phyloP scores from a whole-genome alignment of 306 rosid species.

The Dicorynia guianensis region DNA sequence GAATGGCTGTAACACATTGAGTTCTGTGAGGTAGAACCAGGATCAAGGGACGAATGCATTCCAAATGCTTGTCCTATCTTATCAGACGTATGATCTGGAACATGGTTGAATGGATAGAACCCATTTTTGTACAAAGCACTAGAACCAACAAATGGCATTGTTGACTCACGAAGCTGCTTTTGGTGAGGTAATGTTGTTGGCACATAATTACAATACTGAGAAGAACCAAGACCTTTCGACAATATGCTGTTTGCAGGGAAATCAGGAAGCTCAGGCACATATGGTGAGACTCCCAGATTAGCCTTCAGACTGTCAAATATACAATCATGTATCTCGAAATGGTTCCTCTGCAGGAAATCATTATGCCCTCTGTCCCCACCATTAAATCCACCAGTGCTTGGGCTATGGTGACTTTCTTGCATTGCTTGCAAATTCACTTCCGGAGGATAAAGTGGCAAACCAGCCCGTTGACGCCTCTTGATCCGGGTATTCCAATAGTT shows the following conservation, averaged over 20 bases:
- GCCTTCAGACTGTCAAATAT: slow-evolving; percentile 66
- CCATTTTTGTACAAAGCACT: slow-evolving; percentile 51
- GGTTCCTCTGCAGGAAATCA: slow-evolving; percentile 55
- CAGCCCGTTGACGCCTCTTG: slow-evolving; percentile 91
- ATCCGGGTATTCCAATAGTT: slow-evolving; percentile 98
- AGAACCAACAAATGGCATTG: slow-evolving; percentile 58
- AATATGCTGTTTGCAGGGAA: slow-evolving; percentile 52
- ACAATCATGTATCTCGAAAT: slow-evolving; percentile 66
- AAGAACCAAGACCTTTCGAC: slow-evolving; percentile 69
- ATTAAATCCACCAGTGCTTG: slow-evolving; percentile 52
- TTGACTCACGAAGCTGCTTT: slow-evolving; percentile 73
- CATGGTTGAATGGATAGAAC: slow-evolving; percentile 56
- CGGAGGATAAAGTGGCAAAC: slow-evolving; percentile 93
- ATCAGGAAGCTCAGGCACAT: slow-evolving; percentile 60
- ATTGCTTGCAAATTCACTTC: slow-evolving; percentile 65
- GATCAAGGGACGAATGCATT: slow-evolving; percentile 58
- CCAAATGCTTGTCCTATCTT: slow-evolving; percentile 61
- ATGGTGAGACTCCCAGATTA: slow-evolving; percentile 62
- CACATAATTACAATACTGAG: slow-evolving; percentile 62
- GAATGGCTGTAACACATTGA: slow-evolving; percentile 73
- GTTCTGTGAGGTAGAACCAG: slow-evolving; percentile 57
- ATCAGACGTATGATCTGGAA: slow-evolving; percentile 53
- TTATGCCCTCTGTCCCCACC: slow-evolving; percentile 53
- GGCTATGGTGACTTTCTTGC: slow-evolving; percentile 63
- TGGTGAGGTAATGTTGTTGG: slow-evolving; percentile 61